A percentile compares a stretch with the other conserved stretches of the same genome.
Evolutionary conservation across 176 grass and related monocot genomes (phyloP).

Genomic region (Oryza punctata): DNA sequence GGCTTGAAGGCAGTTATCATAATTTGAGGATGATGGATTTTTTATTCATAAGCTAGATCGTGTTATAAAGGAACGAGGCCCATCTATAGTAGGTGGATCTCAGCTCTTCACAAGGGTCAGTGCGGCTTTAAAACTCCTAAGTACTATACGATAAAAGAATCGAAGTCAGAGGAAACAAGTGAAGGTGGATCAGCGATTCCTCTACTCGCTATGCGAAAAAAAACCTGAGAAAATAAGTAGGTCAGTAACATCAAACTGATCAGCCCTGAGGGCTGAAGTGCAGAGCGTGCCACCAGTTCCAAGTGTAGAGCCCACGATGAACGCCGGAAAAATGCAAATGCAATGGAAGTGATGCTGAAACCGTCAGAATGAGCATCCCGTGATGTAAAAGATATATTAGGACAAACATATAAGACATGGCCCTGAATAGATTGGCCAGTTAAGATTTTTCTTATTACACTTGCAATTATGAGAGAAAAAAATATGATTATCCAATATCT

Average conservation of each 20-base stretch:
- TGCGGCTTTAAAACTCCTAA: no score
- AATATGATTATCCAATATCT: not conserved
- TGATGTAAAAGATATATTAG: not conserved
- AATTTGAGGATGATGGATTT: no score
- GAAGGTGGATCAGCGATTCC: no score
- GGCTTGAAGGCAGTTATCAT: no score
- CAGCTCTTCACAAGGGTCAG: no score
- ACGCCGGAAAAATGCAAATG: slow-evolving; percentile 5
- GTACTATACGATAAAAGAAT: no score
- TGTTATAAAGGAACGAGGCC: no score
- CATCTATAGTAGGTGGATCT: no score
- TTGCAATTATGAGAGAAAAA: not conserved
- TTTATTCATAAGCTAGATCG: no score
- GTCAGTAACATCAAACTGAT: slow-evolving; percentile 45
- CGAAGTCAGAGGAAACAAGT: no score
- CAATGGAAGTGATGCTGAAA: slow-evolving; percentile 33
- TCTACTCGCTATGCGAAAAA: no score
- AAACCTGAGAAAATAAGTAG: no score
- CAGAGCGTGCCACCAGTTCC: slow-evolving; percentile 48
- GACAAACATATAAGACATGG: not conserved
- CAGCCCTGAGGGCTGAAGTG: slow-evolving; percentile 36
- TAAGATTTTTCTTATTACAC: not conserved
- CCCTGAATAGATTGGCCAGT: not conserved
- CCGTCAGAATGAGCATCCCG: slow-evolving; percentile 45
- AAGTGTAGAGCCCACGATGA: slow-evolving; percentile 43